phyloP scores from a whole-genome alignment of 345 rosid genomes.

The Erucastrum elatum region DNA sequence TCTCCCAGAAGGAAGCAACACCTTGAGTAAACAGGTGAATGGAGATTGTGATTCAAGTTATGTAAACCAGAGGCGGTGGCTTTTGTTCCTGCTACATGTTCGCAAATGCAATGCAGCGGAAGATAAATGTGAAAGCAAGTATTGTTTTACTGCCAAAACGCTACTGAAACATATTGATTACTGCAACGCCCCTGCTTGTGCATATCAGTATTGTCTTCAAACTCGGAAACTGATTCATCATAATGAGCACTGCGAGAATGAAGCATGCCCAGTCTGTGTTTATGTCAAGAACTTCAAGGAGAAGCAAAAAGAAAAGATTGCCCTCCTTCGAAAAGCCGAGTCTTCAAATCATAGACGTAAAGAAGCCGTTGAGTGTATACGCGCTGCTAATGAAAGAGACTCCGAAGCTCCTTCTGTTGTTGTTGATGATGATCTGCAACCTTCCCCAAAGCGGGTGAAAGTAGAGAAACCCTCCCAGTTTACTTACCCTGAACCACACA shows the following conservation, averaged over 20 bases:
- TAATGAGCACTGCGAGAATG: slow-evolving; percentile 57
- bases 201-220: slow-evolving; percentile 72
- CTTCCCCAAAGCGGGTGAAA: slow-evolving; percentile 76
- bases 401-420: slow-evolving; percentile 46
- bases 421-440: slow-evolving; percentile 66
- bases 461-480: slow-evolving; percentile 59
- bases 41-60: slow-evolving; percentile 60
- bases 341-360: slow-evolving; percentile 29
- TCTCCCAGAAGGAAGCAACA: slow-evolving; percentile 26
- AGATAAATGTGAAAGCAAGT: slow-evolving; percentile 62
- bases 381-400: slow-evolving; percentile 45
- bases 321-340: slow-evolving; percentile 46
- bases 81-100: slow-evolving; percentile 84
- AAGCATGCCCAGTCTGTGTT: slow-evolving; percentile 85
- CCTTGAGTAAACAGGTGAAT: slow-evolving; percentile 34
- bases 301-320: slow-evolving; percentile 47
- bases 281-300: slow-evolving; percentile 61
- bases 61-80: slow-evolving; percentile 77
- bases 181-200: slow-evolving; percentile 60
- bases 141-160: slow-evolving; percentile 59
- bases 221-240: slow-evolving; percentile 69
- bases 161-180: slow-evolving; percentile 68
- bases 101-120: slow-evolving; percentile 72
- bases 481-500: slow-evolving; percentile 45
- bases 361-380: slow-evolving; percentile 51